Evolutionary conservation across 202 grass and related monocot species (phyloP).

Genomic region (Zizania palustris): DNA sequence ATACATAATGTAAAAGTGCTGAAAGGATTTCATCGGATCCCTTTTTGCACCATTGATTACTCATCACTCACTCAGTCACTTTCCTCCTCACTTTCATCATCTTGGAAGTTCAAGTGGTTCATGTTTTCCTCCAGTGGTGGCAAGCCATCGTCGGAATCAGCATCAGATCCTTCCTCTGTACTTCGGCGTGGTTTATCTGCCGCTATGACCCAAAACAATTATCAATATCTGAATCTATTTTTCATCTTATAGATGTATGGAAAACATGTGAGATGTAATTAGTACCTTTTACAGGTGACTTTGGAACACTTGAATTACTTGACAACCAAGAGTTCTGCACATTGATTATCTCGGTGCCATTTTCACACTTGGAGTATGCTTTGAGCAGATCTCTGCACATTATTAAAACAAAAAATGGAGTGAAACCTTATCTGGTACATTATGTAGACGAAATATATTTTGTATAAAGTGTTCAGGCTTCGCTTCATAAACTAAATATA

Average conservation of each 20-base stretch:
- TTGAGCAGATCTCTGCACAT: slow-evolving; percentile 77
- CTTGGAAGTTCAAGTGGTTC: slow-evolving; percentile 73
- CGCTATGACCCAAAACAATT: slow-evolving; percentile 23
- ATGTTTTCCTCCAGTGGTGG: slow-evolving; percentile 82
- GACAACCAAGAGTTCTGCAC: slow-evolving; percentile 93
- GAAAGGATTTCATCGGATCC: not conserved
- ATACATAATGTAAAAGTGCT: not conserved
- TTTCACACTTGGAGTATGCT: slow-evolving; percentile 82
- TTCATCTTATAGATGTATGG: not conserved
- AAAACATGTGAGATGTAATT: slow-evolving; percentile 17
- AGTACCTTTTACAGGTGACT: slow-evolving; percentile 59
- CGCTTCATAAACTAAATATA: not conserved
- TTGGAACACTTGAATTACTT: slow-evolving; percentile 61
- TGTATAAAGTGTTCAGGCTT: not conserved
- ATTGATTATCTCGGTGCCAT: slow-evolving; percentile 82
- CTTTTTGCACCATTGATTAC: slow-evolving; percentile 8
- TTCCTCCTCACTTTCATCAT: slow-evolving; percentile 62
- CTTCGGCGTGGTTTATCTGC: slow-evolving; percentile 18
- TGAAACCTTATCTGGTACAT: not conserved
- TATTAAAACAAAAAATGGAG: slow-evolving; percentile 7
- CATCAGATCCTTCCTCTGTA: slow-evolving; percentile 53
- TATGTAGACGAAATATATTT: not conserved
- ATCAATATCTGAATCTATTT: not conserved
- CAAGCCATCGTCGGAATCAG: slow-evolving; percentile 78
- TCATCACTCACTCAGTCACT: slow-evolving; percentile 43